Conservation (phyloP, 352 stramenopile species). For the Phytopythium vexans region DNA sequence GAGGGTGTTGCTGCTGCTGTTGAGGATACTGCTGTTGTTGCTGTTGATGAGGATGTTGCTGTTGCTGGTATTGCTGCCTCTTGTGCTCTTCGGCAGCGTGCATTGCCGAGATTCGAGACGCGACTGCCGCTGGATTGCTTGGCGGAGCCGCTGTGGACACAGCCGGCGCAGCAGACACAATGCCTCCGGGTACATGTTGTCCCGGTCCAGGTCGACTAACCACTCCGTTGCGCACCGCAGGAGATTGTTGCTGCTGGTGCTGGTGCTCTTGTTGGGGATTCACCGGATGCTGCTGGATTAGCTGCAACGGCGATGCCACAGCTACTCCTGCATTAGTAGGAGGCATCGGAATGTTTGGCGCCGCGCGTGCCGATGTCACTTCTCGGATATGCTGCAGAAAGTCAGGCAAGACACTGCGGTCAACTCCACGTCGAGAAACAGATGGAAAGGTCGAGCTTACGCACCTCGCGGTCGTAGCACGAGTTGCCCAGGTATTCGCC, state of each 20-base stretch:
- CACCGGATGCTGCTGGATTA: conserved; percentile 5
- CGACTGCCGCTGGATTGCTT: conserved; percentile 6
- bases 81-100: conserved; percentile 26
- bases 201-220: background rate
- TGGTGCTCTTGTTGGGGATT: conserved; percentile 12
- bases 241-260: conserved; percentile 18
- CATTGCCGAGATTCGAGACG: conserved; percentile 26
- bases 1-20: conserved; percentile 10
- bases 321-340: conserved; percentile 5
- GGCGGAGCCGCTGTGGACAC: background rate
- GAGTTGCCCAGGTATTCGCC: conserved; percentile 86
- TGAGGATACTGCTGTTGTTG: conserved; percentile 8
- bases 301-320: conserved; percentile 1
- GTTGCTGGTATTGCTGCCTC: conserved; percentile 6
- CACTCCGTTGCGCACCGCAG: too few species aligned
- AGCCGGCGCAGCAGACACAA: background rate
- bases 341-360: conserved; percentile 17
- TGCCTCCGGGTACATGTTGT: background rate
- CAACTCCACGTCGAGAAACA: background rate
- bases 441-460: background rate
- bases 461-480: conserved; percentile 79
- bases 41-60: conserved; percentile 8
- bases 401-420: too few species aligned
- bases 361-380: conserved; percentile 50
- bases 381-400: conserved; percentile 57